Percentiles rank a stretch among this genome's conserved stretches.
These are phyloP conservation scores for Beauveria pseudobassiana DNA, from an alignment of 2,329 filamentous ascomycete genomes.

Conservation along the genomic window DNA sequence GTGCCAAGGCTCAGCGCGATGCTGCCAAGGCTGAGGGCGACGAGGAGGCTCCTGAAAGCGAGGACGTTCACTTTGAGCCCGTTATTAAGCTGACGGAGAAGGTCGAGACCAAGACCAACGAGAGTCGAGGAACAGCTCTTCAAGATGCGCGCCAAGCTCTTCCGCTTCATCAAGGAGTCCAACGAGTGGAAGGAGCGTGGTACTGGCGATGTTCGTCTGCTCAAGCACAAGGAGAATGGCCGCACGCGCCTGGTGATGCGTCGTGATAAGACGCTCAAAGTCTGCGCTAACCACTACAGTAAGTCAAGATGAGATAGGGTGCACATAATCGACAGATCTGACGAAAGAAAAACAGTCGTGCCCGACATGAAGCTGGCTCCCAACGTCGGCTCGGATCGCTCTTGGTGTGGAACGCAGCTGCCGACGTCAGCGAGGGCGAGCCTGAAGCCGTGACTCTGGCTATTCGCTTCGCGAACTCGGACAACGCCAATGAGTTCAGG, in stretches of 20 bases:
- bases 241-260: constrained; percentile 98
- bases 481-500: constrained; percentile 97
- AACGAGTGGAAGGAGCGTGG: constrained; percentile 99
- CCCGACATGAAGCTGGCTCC: constrained; percentile 98
- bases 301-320: constrained; percentile 33
- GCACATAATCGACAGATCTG: constrained; percentile 26
- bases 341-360: constrained; percentile 44
- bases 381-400: constrained; percentile 95
- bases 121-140: constrained; percentile 97
- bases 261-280: constrained; percentile 98
- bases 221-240: constrained; percentile 98
- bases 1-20: constrained; percentile 70
- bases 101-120: constrained; percentile 95
- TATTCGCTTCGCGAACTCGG: constrained; percentile 94
- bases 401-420: constrained; percentile 98
- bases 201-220: constrained; percentile 87
- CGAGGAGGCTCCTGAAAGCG: constrained; percentile 75
- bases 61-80: constrained; percentile 94
- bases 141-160: constrained; percentile 99
- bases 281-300: constrained; percentile 99
- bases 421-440: constrained; percentile 96
- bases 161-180: constrained; percentile 89
- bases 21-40: constrained; percentile 54
- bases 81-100: constrained; percentile 95
- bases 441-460: constrained; percentile 92